Evolutionary conservation across 768 basidiomycete genomes (phyloP).

Genomic region (Collybiopsis luxurians): DNA sequence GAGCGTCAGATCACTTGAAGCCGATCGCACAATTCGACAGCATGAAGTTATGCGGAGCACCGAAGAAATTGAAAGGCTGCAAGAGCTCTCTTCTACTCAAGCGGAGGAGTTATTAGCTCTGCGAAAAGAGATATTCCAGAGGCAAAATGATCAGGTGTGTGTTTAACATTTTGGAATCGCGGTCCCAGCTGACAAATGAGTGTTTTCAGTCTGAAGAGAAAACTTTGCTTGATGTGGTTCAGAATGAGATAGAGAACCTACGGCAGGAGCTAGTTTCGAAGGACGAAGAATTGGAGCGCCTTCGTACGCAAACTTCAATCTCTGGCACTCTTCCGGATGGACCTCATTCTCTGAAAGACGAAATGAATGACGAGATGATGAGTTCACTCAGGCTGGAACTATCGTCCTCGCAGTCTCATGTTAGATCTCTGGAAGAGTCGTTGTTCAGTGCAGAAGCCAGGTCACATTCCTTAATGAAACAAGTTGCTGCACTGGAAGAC

Average conservation of each 20-base stretch:
- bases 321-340: conserved; percentile 31
- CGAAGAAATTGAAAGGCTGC: conserved; percentile 59
- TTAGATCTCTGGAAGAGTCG: conserved; percentile 70
- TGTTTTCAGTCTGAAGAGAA: conserved; percentile 53
- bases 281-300: conserved; percentile 64
- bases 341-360: conserved; percentile 64
- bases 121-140: conserved; percentile 51
- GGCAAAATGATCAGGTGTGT: conserved; percentile 35
- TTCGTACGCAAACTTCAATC: conserved; percentile 46
- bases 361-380: conserved; percentile 75
- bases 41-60: conserved; percentile 53
- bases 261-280: conserved; percentile 57
- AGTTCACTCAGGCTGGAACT: conserved; percentile 71
- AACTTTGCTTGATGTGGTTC: conserved; percentile 59
- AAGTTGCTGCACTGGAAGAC: conserved; percentile 62
- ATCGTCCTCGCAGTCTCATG: conserved; percentile 75
- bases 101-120: conserved; percentile 52
- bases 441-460: conserved; percentile 73
- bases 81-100: conserved; percentile 39
- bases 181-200: neutral
- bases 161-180: neutral
- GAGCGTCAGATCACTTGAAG: conserved; percentile 57
- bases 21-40: conserved; percentile 59
- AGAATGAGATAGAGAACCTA: conserved; percentile 70
- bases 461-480: conserved; percentile 66